Evolutionary conservation across 2,329 filamentous ascomycete genomes (phyloP), one percentile per base, ranked within the genome.

Genomic region (Beauveria sp.): DNA sequence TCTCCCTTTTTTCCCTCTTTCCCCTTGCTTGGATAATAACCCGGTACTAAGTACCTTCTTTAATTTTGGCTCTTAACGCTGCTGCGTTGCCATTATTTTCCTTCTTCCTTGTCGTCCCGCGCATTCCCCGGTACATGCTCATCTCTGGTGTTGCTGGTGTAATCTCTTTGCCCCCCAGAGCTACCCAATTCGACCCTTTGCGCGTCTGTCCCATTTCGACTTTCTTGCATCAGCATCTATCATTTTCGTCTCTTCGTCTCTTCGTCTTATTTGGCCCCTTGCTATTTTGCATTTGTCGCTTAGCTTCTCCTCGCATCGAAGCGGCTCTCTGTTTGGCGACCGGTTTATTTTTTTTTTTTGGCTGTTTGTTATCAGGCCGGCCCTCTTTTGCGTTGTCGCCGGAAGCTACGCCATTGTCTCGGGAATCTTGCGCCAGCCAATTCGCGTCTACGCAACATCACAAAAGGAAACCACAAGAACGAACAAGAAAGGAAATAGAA

Each of bases 121-220:
- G 40, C 49, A 60, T 60, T 26, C 50, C 58, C 58, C 10, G 42
- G 58, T 40, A 40, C 50, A 30, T 46, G 40, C 58, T 60, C 58
- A 60, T 54, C 49, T 60, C 50, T 46, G 26, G 6, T 26, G 40
- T 38, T 53, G 40, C 49, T 22, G 40, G 58, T 46, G 40, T 47
- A 60, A 60, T 60, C 58, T 60, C 58, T 47, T 47, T 54, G 49
- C 14, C 50, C 58, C 58, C 58, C 58, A 24, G 26, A 24, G n/a
- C 58, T 40, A 53, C 26, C 58, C 49, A 60, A 28, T 18, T 47
- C 40, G 58, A 53, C 58, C 47, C 26, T 46, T n/a, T 51, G 18
- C 46, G 45, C 34, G 34, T 18, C 56, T 26, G 9, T 30, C 18
- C 30, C 45, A 28, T 53, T 46, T 60, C 14, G 12, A 14, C 26